Evolutionary conservation across 1,284 basidiomycete species (phyloP), one percentile per base, ranked within the genome.

Genomic region (Ustilago shanxiensis): DNA sequence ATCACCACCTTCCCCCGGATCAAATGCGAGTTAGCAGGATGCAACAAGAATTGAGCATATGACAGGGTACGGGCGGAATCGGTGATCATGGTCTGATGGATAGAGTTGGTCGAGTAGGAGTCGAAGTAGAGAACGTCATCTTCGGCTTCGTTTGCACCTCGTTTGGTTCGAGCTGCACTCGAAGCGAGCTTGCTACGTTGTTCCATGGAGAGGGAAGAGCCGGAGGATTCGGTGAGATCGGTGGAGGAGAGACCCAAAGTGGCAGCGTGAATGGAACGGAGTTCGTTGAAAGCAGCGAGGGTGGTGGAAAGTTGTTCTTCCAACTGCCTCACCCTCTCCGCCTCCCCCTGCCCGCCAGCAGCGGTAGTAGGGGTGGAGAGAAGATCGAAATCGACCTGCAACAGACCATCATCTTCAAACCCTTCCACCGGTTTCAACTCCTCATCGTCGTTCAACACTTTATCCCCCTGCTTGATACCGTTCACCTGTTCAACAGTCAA

Each of bases 81-180:
- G 83, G 79, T 88, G 70, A 90, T 87, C 89, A 90, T 90, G 79
- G 89, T 89, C 83, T 90, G 89, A 86, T 90, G 89, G 60, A 90
- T 73, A 92, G 64, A 94, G 81, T 97, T 96, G 77, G 91, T 91
- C n/a, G 90, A 93, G 82, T 99, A 98, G 75, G 92, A 93, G 70
- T 93, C 90, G 87, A 98, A 99, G 87, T 99, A 99, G 85, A 97
- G 93, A 0, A 93, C 90, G 86, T 98, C 96, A 80, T 97, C 93
- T 79, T 75, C 70, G 13, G 50, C 58, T 35, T 64, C 53, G 55
- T 70, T 70, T 3, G 57, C 60, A 0, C 72, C 63, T 0, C 75
- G 56, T 1, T 33, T 14, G 0, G 67, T 77, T 14, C 73, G 50
- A 1, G 69, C 58, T 1, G 45, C 49, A 2, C 55, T 24, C 1